Evolutionary conservation across 2,329 filamentous ascomycete genomes (phyloP).

Genomic region (Neopestalotiopsis sp.): DNA sequence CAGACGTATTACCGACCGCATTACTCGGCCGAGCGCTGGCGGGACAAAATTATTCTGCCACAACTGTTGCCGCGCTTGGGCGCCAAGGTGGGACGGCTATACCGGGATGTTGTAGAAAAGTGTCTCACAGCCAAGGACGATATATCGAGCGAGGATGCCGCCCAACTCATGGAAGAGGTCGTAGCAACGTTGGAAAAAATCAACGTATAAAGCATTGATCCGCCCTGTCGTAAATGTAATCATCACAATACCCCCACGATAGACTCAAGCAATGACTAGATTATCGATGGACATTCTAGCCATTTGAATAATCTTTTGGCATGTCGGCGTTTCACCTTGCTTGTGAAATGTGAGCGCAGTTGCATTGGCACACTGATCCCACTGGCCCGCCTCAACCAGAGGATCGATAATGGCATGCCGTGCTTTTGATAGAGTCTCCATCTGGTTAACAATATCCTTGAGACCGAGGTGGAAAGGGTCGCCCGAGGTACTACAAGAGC

Average conservation of each 20-base stretch:
- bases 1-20: constrained; percentile 47
- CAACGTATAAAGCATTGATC: constrained; percentile 25
- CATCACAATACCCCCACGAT: not conserved
- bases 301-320: constrained; percentile 58
- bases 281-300: constrained; percentile 60
- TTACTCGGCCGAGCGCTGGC: constrained; percentile 48
- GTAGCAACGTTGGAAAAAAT: constrained; percentile 47
- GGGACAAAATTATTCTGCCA: constrained; percentile 47
- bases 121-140: constrained; percentile 45
- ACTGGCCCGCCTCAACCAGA: constrained; percentile 45
- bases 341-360: constrained; percentile 34
- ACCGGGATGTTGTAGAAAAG: constrained; percentile 47
- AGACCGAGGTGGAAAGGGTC: constrained; percentile 52
- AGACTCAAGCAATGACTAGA: constrained; percentile 56
- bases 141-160: constrained; percentile 42
- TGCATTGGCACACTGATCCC: constrained; percentile 28
- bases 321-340: constrained; percentile 47
- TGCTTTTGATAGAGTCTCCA: constrained; percentile 55
- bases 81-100: constrained; percentile 46
- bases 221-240: not conserved
- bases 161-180: constrained; percentile 47
- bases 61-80: constrained; percentile 47
- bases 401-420: constrained; percentile 58
- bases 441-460: constrained; percentile 57
- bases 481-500: constrained; percentile 23